Evolutionary conservation across 352 stramenopile genomes (phyloP).

Genomic region (Phytopythium vexans): DNA sequence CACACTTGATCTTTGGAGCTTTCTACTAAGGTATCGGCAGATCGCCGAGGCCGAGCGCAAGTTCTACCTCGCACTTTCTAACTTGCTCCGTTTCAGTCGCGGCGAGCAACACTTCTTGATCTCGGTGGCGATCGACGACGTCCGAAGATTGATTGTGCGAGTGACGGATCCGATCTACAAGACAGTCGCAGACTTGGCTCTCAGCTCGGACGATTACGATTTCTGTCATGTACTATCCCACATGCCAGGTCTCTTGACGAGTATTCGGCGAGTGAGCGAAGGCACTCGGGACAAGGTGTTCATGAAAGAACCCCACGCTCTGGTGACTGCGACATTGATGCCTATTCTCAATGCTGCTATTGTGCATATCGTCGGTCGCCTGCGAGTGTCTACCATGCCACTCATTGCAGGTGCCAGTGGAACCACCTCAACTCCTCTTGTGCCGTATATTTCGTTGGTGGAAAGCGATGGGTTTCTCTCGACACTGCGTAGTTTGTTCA

Average conservation of each 20-base stretch:
- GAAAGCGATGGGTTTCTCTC: slow-evolving; percentile 51
- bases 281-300: slow-evolving; percentile 25
- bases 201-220: slow-evolving; percentile 50
- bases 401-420: background rate
- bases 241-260: no score
- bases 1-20: slow-evolving; percentile 42
- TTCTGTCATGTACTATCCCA: slow-evolving; percentile 22
- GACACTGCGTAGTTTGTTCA: slow-evolving; percentile 40
- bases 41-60: slow-evolving; percentile 49
- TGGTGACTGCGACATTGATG: slow-evolving; percentile 39
- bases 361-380: slow-evolving; percentile 23
- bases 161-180: slow-evolving; percentile 56
- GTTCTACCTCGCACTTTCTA: slow-evolving; percentile 41
- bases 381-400: slow-evolving; percentile 22
- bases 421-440: background rate
- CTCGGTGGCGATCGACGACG: slow-evolving; percentile 26
- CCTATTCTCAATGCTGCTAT: slow-evolving; percentile 35
- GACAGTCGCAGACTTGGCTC: slow-evolving; percentile 44
- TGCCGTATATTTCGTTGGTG: slow-evolving; percentile 42
- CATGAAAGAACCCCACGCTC: slow-evolving; percentile 11
- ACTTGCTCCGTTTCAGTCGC: slow-evolving; percentile 30
- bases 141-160: slow-evolving; percentile 29
- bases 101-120: slow-evolving; percentile 49
- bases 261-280: background rate
- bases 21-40: slow-evolving; percentile 37